These are phyloP conservation scores for Lecanicillium sp. DNA, from an alignment of 2,329 filamentous ascomycete species.

Conservation along the genomic window DNA sequence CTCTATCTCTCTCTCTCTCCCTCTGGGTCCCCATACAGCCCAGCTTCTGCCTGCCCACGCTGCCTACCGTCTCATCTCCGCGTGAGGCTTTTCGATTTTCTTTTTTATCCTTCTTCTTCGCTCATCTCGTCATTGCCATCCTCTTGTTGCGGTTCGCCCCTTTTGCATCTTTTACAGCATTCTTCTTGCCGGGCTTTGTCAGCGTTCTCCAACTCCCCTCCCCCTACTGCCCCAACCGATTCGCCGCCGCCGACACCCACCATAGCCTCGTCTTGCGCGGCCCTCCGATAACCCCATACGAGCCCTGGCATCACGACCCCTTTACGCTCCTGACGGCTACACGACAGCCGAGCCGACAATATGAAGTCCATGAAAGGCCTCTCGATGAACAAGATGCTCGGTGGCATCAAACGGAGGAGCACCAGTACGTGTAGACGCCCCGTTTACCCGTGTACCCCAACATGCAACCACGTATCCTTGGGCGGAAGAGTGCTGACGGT, in stretches of 20 bases:
- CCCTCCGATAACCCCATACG: background rate
- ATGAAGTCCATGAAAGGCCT: conserved; percentile 44
- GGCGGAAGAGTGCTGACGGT: too few relatives aligned
- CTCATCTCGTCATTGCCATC: background rate
- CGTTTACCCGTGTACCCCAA: too few relatives aligned
- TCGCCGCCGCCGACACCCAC: background rate
- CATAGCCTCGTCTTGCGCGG: background rate
- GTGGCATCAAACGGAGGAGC: conserved; percentile 43
- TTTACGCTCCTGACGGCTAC: too few relatives aligned
- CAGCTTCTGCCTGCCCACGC: background rate
- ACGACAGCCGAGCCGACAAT: conserved; percentile 13
- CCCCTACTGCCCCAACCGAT: too few relatives aligned
- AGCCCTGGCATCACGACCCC: background rate
- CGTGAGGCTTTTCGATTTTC: background rate
- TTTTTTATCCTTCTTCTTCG: background rate
- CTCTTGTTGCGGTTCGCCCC: too few relatives aligned
- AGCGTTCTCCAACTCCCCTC: too few relatives aligned
- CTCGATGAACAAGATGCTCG: conserved; percentile 48
- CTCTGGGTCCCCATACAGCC: too few relatives aligned
- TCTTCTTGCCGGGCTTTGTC: too few relatives aligned
- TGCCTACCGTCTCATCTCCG: background rate
- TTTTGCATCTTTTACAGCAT: too few relatives aligned
- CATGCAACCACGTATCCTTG: too few relatives aligned
- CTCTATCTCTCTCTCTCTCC: too few relatives aligned
- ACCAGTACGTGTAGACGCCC: conserved; percentile 15